A percentile compares a stretch with the other conserved stretches of the same genome.
These are phyloP conservation scores for Scedosporium dehoogii DNA, from an alignment of 2,329 filamentous ascomycete species.

Conservation along the genomic window DNA sequence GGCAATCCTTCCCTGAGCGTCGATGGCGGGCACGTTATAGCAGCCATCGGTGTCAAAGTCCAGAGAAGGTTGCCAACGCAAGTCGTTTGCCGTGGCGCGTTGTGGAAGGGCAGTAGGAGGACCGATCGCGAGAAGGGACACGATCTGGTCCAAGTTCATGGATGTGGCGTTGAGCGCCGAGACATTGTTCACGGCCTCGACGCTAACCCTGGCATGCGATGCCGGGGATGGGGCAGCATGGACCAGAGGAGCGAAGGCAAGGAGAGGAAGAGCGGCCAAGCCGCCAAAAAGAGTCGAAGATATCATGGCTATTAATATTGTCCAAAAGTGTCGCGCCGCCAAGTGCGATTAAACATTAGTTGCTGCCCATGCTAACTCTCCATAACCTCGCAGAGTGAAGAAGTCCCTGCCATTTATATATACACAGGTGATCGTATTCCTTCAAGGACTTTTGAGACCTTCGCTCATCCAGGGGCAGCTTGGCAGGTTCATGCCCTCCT, in stretches of 20 bases:
- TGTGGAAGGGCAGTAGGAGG: constrained; percentile 13
- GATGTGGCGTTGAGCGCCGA: not conserved
- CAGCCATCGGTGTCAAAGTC: constrained; percentile 26
- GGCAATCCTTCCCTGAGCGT: constrained; percentile 20
- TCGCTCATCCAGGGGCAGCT: not conserved
- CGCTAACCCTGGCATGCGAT: not conserved
- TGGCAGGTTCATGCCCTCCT: not conserved
- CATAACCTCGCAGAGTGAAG: too few relatives aligned
- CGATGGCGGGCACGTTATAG: constrained; percentile 29
- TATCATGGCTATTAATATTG: too few relatives aligned
- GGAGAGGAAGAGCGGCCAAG: not conserved
- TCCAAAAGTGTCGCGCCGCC: too few relatives aligned
- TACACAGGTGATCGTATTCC: not conserved
- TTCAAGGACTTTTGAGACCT: not conserved
- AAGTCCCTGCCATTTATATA: not conserved
- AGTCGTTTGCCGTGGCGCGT: constrained; percentile 13
- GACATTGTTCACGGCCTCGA: not conserved
- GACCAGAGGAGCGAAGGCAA: not conserved
- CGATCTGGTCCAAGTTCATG: constrained; percentile 2
- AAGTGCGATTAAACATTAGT: too few relatives aligned
- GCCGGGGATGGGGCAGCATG: not conserved
- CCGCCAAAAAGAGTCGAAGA: not conserved
- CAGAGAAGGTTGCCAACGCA: constrained; percentile 17
- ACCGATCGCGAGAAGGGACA: constrained; percentile 4
- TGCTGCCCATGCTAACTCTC: too few relatives aligned